Conservation (phyloP, 2,329 filamentous ascomycete genomes). For the Cladosporium colombiae region DNA sequence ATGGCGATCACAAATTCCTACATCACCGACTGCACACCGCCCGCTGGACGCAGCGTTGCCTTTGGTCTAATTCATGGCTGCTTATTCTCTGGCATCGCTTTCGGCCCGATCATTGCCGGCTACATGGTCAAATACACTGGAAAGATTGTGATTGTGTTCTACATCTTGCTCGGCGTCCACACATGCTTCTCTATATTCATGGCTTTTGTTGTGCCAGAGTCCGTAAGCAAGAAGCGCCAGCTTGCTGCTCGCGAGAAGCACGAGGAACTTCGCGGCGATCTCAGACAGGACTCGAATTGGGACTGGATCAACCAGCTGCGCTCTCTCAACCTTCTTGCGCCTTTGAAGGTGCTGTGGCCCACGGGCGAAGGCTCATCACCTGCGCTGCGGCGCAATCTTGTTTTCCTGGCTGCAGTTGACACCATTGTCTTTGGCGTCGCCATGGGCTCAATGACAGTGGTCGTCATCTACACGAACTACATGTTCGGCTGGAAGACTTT, state of each 20-base stretch:
- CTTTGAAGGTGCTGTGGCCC: constrained; percentile 76
- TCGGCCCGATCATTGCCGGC: constrained; percentile 80
- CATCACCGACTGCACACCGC: constrained; percentile 81
- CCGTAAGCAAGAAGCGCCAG: constrained; percentile 73
- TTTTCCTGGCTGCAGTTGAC: constrained; percentile 78
- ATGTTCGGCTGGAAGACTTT: constrained; percentile 81
- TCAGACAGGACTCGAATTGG: constrained; percentile 34
- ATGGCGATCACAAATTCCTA: constrained; percentile 83
- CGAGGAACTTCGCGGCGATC: constrained; percentile 33
- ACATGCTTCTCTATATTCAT: constrained; percentile 72
- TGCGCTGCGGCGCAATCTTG: constrained; percentile 73
- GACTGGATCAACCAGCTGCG: constrained; percentile 49
- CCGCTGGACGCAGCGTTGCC: constrained; percentile 74
- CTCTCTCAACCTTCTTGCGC: constrained; percentile 67
- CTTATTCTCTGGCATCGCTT: constrained; percentile 83
- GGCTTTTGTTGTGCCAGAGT: constrained; percentile 76
- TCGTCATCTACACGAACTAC: constrained; percentile 79
- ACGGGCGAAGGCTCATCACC: constrained; percentile 62
- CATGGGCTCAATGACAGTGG: constrained; percentile 77
- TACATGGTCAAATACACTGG: constrained; percentile 77
- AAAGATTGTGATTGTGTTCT: constrained; percentile 79
- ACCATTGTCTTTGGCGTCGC: constrained; percentile 78
- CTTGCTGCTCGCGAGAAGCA: constrained; percentile 69
- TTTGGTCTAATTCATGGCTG: constrained; percentile 91
- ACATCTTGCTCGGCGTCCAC: constrained; percentile 73